Base-by-base conservation (phyloP, 2,329 filamentous ascomycete species). In the Colletotrichum limetticola region DNA sequence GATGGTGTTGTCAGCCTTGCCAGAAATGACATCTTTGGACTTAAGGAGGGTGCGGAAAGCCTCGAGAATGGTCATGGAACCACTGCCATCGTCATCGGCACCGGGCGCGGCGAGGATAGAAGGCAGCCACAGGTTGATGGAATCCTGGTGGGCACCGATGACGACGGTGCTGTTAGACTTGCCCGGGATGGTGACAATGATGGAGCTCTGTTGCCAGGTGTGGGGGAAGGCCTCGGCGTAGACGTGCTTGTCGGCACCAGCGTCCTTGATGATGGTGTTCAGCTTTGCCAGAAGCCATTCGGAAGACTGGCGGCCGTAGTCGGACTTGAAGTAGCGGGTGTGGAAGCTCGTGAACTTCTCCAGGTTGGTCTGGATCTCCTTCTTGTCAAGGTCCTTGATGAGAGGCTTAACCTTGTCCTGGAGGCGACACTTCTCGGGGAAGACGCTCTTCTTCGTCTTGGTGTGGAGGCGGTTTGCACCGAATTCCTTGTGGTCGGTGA, bases 1-100 rank as follows among this genome's bases (percentile, higher is more conserved):
- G 77, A 99, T 87, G 1, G 95, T 97, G 84, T 98, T 98, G 72
- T 90, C 83, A 4, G 91, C 92, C 76, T 94, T 90, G 75, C 95
- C 95, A 63, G 88, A 84, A 49, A 92, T 83, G 72, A 98, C 88
- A 64, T 91, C 89, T 74, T 92, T 84, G n/a, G 92, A 92, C 76
- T 90, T 89, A 68, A 98, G 88, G 8, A 98, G 88, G 56, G 94
- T 92, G 46, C 95, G 91, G 79, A 99, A 90, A 3, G 95, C 94
- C 84, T 99, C 96, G 66, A 98, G 90, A 77, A 98, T 98, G 11
- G 96, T 98, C 24, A 98, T 95, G 2, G 95, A 97, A 70, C 95
- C 95, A 77, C 93, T 95, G 75, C 95, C 96, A 80, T 98, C 96
- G 77, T 98, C 96, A 77, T 98, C 97, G n/a, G 96, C 95, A 58